Conservation (phyloP, 495 filamentous ascomycete genomes). For the Hypoxylon crocopeplum region DNA sequence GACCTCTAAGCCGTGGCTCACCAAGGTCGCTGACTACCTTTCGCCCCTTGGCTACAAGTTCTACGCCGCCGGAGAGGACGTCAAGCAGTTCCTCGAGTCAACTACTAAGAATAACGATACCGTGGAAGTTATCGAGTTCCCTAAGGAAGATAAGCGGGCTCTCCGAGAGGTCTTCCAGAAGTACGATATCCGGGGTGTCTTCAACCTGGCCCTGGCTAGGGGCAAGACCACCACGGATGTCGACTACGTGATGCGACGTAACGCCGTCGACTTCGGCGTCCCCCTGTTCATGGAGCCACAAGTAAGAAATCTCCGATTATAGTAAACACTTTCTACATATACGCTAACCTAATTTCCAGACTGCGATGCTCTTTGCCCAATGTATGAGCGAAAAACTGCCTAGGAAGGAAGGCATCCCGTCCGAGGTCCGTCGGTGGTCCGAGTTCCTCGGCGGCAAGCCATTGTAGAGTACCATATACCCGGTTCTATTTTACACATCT, state of each 20-base stretch:
- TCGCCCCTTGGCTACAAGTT: constrained; percentile 92
- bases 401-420: constrained; percentile 77
- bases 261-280: constrained; percentile 97
- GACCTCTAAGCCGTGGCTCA: constrained; percentile 65
- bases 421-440: constrained; percentile 91
- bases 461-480: constrained; percentile 62
- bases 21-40: constrained; percentile 81
- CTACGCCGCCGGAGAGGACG: constrained; percentile 78
- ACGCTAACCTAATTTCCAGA: constrained; percentile 62
- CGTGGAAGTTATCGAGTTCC: constrained; percentile 96
- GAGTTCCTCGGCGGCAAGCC: constrained; percentile 92
- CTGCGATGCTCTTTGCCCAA: constrained; percentile 90
- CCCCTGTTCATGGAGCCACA: constrained; percentile 99
- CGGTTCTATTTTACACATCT: not conserved
- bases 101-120: constrained; percentile 66
- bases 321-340: constrained; percentile 11
- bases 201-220: constrained; percentile 87
- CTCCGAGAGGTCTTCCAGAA: constrained; percentile 96
- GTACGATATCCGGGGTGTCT: constrained; percentile 93
- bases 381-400: constrained; percentile 97
- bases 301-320: constrained; percentile 63
- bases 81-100: constrained; percentile 83
- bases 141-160: constrained; percentile 92
- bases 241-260: constrained; percentile 98
- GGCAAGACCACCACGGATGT: constrained; percentile 87